A percentile compares a stretch with the other conserved stretches of the same genome.
Evolutionary conservation across 441 rosid genomes (phyloP).

Genomic region (Populus hybrid): DNA sequence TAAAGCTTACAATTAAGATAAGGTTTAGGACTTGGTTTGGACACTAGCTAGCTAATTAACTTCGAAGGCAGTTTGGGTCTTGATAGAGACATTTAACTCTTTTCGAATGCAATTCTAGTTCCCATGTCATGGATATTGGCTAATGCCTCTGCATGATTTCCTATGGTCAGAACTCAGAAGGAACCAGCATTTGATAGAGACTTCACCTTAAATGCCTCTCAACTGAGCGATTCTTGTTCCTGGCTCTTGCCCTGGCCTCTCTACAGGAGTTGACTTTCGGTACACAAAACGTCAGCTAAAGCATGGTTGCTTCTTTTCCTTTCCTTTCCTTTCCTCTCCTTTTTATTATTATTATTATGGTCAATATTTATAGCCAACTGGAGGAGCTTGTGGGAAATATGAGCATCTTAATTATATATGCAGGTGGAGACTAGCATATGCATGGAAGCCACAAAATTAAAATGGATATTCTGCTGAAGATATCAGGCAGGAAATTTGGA

Average conservation of each 20-base stretch:
- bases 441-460: not conserved
- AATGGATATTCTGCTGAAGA: not conserved
- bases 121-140: not conserved
- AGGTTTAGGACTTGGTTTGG: not conserved
- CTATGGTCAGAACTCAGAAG: not conserved
- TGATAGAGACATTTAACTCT: not conserved
- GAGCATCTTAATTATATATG: not conserved
- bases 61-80: not conserved
- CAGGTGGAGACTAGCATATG: not conserved
- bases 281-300: not conserved
- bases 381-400: not conserved
- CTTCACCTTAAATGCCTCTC: slow-evolving; percentile 2
- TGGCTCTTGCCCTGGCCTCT: not conserved
- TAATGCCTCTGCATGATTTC: not conserved
- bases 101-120: not conserved
- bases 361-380: not conserved
- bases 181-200: not conserved
- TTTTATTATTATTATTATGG: not conserved
- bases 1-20: not conserved
- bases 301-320: not conserved
- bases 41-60: not conserved
- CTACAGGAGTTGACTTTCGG: not conserved
- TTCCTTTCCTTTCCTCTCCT: no score
- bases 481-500: not conserved
- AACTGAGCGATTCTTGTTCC: not conserved